phyloP scores from a whole-genome alignment of 164 flowering plant species.

The Vitis cinerea region DNA sequence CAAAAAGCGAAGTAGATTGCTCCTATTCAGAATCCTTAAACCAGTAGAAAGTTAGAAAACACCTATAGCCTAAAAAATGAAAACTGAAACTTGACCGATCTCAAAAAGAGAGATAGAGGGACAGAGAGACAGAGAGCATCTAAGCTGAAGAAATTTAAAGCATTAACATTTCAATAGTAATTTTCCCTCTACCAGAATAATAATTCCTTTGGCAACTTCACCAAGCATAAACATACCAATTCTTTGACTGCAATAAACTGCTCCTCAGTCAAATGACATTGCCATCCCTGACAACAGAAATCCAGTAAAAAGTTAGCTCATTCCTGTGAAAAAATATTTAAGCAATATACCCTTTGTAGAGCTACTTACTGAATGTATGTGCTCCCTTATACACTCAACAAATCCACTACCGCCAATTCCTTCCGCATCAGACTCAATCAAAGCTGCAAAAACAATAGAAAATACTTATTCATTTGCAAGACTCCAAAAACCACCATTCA shows the following conservation, averaged over 20 bases:
- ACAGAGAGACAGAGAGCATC: too few relatives aligned
- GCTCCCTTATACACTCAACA: conserved; percentile 98
- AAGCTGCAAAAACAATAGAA: conserved; percentile 51
- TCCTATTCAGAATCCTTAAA: too few relatives aligned
- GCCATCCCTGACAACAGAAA: conserved; percentile 75
- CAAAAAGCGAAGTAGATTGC: too few relatives aligned
- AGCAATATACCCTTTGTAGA: not conserved
- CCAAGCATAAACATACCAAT: conserved; percentile 50
- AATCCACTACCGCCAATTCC: conserved; percentile 99
- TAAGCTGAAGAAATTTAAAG: not conserved
- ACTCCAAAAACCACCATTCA: not conserved
- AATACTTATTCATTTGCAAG: not conserved
- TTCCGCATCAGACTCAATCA: conserved; percentile 98
- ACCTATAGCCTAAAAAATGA: too few relatives aligned
- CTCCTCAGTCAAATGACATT: conserved; percentile 84
- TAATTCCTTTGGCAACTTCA: not conserved
- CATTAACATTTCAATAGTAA: not conserved
- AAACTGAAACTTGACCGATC: too few relatives aligned
- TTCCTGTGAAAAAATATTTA: not conserved
- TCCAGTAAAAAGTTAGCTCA: conserved; percentile 12
- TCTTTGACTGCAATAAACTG: conserved; percentile 99
- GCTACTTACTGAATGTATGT: conserved; percentile 77
- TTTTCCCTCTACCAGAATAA: not conserved
- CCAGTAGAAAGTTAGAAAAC: too few relatives aligned
- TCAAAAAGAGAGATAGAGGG: too few relatives aligned